These are phyloP conservation scores for Apiotrichum porosum DNA, from an alignment of 1,284 basidiomycete species.

Conservation along the genomic window DNA sequence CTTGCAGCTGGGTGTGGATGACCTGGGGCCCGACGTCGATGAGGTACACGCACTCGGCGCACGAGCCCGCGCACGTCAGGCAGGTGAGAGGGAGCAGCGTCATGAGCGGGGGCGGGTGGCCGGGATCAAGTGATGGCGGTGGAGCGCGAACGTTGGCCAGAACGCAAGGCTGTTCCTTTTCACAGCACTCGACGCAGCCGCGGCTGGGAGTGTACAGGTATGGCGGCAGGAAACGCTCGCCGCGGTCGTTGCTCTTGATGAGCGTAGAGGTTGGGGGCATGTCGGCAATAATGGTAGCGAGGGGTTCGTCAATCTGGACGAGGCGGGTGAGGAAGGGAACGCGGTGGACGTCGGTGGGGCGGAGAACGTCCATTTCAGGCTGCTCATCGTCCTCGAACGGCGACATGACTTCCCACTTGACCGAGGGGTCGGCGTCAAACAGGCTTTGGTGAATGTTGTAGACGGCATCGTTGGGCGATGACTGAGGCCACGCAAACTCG, in stretches of 20 bases:
- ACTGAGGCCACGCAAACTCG: neutral
- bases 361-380: neutral
- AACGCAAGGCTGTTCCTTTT: neutral
- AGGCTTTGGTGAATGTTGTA: neutral
- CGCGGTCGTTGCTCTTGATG: neutral
- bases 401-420: neutral
- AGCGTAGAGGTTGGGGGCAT: neutral
- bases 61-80: neutral
- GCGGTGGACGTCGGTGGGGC: neutral
- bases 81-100: constrained; percentile 2
- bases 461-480: neutral
- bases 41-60: neutral
- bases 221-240: neutral
- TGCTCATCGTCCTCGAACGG: constrained; percentile 1
- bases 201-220: constrained; percentile 4
- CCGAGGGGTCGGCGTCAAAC: neutral
- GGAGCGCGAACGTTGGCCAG: neutral
- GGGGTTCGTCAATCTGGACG: neutral
- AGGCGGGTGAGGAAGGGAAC: constrained; percentile 4
- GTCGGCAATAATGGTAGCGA: neutral
- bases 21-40: neutral
- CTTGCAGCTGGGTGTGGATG: neutral
- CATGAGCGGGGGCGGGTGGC: neutral
- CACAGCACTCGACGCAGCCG: neutral
- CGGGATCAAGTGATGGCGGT: neutral